phyloP scores from a whole-genome alignment of 2,329 filamentous ascomycete species.

The Chaetoscypha palmicola region DNA sequence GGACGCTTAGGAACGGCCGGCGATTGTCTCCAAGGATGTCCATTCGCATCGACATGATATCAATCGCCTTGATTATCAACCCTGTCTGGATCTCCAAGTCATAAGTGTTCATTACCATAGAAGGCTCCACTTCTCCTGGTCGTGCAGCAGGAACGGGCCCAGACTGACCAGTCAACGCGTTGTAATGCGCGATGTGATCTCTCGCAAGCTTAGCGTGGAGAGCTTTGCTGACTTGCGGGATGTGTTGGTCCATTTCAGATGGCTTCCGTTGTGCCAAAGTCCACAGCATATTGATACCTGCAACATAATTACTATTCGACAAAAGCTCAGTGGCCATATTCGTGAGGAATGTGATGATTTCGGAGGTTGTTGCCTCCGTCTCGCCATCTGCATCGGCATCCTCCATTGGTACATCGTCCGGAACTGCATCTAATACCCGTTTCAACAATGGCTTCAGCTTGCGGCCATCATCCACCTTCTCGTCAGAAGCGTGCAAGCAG shows the following conservation, averaged over 20 bases:
- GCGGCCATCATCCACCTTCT: constrained; percentile 60
- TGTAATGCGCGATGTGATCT: constrained; percentile 80
- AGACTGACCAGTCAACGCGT: constrained; percentile 47
- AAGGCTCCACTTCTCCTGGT: constrained; percentile 42
- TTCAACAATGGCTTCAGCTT: constrained; percentile 69
- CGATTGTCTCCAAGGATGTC: constrained; percentile 85
- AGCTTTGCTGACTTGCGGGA: constrained; percentile 82
- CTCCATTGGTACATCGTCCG: constrained; percentile 67
- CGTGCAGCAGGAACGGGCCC: constrained; percentile 30
- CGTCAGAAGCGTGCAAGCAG: constrained; percentile 70
- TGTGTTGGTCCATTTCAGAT: constrained; percentile 82
- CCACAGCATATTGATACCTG: constrained; percentile 90
- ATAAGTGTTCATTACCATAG: constrained; percentile 58
- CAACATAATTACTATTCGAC: constrained; percentile 71
- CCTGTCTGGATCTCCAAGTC: constrained; percentile 85
- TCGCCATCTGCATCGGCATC: constrained; percentile 80
- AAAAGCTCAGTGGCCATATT: constrained; percentile 83
- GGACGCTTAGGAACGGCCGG: constrained; percentile 86
- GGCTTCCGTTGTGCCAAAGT: constrained; percentile 80
- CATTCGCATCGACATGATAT: constrained; percentile 87
- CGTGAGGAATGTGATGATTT: constrained; percentile 79
- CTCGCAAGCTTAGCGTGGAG: constrained; percentile 86
- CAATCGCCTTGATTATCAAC: constrained; percentile 90
- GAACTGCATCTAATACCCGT: constrained; percentile 81
- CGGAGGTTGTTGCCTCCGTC: constrained; percentile 71